Conservation (phyloP, 768 basidiomycete species). For the Boletus sp. region DNA sequence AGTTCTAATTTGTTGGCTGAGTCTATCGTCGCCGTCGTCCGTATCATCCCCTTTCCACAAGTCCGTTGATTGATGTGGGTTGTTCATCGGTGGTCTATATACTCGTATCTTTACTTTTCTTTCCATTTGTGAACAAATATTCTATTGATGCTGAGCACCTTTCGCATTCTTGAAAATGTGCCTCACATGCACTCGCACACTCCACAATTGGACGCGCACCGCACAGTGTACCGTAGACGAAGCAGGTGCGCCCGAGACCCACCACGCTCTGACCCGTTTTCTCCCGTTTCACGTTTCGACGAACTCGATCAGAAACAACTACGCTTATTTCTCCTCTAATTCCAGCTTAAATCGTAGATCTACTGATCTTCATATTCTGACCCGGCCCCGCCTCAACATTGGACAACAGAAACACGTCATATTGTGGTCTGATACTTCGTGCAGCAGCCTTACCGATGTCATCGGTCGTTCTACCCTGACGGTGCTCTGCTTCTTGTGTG, state of each 20-base stretch:
- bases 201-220: no score
- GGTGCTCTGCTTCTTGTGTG: not conserved
- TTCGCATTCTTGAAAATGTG: no score
- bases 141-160: no score
- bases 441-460: not conserved
- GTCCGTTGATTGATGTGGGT: no score
- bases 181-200: no score
- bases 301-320: not conserved
- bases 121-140: no score
- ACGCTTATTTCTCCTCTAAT: not conserved
- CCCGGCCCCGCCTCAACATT: not conserved
- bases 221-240: not conserved
- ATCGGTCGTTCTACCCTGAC: not conserved
- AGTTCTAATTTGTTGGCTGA: no score
- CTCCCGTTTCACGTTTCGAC: not conserved
- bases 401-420: not conserved
- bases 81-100: no score
- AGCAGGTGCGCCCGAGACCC: not conserved
- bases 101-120: no score
- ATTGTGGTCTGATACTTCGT: not conserved
- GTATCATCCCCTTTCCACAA: no score
- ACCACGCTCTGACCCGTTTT: not conserved
- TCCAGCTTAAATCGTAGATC: not conserved
- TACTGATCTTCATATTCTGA: not conserved
- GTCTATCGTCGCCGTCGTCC: no score